Percentiles rank a stretch among this genome's conserved stretches.
phyloP scores from a whole-genome alignment of 495 filamentous ascomycete species.

The Oleoguttula mirabilis region DNA sequence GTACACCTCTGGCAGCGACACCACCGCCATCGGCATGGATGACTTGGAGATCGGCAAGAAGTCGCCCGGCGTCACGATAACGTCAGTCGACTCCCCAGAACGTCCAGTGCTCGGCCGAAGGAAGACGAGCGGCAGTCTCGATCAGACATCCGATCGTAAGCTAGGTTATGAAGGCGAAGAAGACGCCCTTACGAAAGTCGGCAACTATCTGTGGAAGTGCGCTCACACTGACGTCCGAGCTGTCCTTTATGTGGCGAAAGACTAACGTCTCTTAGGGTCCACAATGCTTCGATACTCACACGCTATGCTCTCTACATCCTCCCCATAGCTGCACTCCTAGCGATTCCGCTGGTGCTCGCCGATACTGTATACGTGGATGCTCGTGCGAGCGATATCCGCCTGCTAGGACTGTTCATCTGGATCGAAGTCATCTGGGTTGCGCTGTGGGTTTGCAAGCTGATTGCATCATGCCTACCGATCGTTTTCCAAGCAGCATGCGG shows the following conservation, averaged over 20 bases:
- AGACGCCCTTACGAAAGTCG: slow-evolving; percentile 8
- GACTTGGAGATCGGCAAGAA: slow-evolving; percentile 9
- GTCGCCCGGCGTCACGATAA: slow-evolving; percentile 3
- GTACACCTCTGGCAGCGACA: slow-evolving; percentile 4
- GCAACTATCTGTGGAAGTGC: slow-evolving; percentile 1
- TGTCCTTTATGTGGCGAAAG: neutral
- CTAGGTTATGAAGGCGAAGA: slow-evolving; percentile 10
- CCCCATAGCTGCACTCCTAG: slow-evolving; percentile 21
- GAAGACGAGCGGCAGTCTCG: neutral
- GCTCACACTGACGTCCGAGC: neutral
- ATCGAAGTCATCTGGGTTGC: slow-evolving; percentile 22
- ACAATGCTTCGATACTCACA: slow-evolving; percentile 16
- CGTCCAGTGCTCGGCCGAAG: slow-evolving; percentile 6
- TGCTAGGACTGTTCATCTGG: slow-evolving; percentile 24
- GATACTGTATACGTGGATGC: slow-evolving; percentile 13
- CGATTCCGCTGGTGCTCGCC: slow-evolving; percentile 20
- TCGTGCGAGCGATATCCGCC: slow-evolving; percentile 10
- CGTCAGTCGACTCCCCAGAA: neutral
- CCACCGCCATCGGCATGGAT: neutral
- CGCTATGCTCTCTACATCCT: slow-evolving; percentile 23
- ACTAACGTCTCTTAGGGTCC: neutral
- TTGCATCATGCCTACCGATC: slow-evolving; percentile 14
- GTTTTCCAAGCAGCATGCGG: slow-evolving; percentile 19
- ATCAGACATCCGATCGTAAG: slow-evolving; percentile 1
- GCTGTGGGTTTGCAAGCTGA: slow-evolving; percentile 23